These are phyloP conservation scores for Aureobasidium sp. DNA, from an alignment of 2,329 filamentous ascomycete species.

Conservation along the genomic window DNA sequence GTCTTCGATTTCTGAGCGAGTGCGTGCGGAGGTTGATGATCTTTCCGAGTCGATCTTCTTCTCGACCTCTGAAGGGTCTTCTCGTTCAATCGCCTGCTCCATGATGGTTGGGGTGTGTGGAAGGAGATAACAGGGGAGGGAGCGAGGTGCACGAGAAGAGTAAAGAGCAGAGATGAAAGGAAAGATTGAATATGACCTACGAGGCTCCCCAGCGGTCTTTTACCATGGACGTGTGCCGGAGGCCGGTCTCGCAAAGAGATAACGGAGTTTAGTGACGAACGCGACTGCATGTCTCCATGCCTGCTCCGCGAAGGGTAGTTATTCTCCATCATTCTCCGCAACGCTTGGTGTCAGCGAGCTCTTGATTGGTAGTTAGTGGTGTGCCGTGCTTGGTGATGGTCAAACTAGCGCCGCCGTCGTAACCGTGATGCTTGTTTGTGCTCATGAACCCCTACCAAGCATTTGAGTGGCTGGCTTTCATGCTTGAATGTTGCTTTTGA, in stretches of 20 bases:
- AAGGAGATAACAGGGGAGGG: not conserved
- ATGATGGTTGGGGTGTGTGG: not conserved
- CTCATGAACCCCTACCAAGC: not conserved
- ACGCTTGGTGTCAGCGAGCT: not conserved
- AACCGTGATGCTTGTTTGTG: conserved; percentile 3
- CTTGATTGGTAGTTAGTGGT: not conserved
- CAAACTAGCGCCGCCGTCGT: conserved; percentile 1
- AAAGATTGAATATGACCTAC: not conserved
- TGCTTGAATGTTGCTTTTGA: not conserved
- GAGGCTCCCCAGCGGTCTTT: not conserved
- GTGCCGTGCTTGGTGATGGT: not conserved
- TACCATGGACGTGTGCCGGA: not conserved
- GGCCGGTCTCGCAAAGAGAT: not conserved
- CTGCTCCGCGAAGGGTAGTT: not conserved
- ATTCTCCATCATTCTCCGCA: conserved; percentile 1
- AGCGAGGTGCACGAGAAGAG: not conserved
- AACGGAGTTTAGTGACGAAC: not conserved
- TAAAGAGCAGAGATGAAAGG: not conserved
- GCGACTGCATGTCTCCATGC: not conserved
- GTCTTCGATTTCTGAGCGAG: conserved; percentile 1
- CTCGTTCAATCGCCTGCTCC: conserved; percentile 12
- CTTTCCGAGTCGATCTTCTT: conserved; percentile 13
- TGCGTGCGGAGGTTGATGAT: not conserved
- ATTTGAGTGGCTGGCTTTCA: not conserved
- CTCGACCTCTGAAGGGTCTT: conserved; percentile 10